Evolutionary conservation across 257 asterid species (phyloP), one percentile per base, ranked within the genome.

Genomic region (Oldenlandia corymbosa): DNA sequence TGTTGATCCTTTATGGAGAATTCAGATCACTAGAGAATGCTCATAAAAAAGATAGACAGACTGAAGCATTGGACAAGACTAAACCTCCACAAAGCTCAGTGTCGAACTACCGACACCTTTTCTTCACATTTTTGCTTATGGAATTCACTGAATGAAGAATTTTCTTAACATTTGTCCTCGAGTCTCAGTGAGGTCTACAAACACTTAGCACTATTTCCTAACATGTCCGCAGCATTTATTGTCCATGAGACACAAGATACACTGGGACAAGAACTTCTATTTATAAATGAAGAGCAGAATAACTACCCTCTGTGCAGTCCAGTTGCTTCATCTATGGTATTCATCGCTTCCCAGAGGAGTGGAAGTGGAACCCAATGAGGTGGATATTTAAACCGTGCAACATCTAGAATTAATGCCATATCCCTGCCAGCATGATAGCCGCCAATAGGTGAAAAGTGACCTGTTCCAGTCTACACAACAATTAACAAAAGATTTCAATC

Each of bases 371-470:
- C 95, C 99, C 99, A 93, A 58, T 93, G 99, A 68, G 99, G 99
- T 57, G 99, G 99, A 78, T 93, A 93, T 78, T 93, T 93, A 64
- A 93, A 93, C 80, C 99, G 85, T 48, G 99, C 99, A 76, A 90
- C 97, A 74, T 93, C 99, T 71, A 93, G 84, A 79, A 93, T 90
- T 81, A 93, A 73, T n/a, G 92, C 99, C 99, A 93, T 93, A 74
- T 93, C 99, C 58, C 68, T 84, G 73, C 81, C 95, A 59, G 91
- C 94, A 58, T 93, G 96, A 82, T 93, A 93, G 61, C 99, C 99
- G 58, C 99, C 99, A 70, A 93, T 87, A 61, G 99, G 99, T 59
- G 99, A 93, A 86, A 93, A 93, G 75, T 93, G 99, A 58, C 99
- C 99, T 0, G 89, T 70, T 72, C 99, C 99, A 72, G 97, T 93